Evolutionary conservation across 1,139 yeast genomes (phyloP).

Genomic region (Zygosaccharomyces sapae): DNA sequence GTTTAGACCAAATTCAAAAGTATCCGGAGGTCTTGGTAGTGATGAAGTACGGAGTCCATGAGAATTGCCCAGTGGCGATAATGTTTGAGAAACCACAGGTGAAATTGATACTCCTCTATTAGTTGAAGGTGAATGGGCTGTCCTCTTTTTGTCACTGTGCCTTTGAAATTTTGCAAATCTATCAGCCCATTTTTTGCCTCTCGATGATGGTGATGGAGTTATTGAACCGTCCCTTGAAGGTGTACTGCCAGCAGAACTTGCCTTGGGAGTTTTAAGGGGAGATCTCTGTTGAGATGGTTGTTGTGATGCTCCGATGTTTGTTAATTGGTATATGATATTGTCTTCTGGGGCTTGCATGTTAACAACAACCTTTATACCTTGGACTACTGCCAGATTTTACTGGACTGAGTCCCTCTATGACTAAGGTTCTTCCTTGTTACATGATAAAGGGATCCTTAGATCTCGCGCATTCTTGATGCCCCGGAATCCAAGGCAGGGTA

Average conservation of each 20-base stretch:
- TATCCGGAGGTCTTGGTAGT: constrained; percentile 25
- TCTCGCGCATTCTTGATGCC: background rate
- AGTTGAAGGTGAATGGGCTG: constrained; percentile 9
- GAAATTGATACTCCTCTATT: constrained; percentile 6
- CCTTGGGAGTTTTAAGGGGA: constrained; percentile 13
- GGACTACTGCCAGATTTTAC: background rate
- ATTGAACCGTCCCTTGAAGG: constrained; percentile 8
- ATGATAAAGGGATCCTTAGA: background rate
- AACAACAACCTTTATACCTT: background rate
- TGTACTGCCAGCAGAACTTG: constrained; percentile 8
- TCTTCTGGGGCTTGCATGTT: constrained; percentile 17
- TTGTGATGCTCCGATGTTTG: constrained; percentile 19
- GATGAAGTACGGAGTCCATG: constrained; percentile 24
- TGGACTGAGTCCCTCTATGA: no score
- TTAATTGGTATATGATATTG: constrained; percentile 15
- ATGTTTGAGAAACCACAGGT: constrained; percentile 8
- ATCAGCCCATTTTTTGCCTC: constrained; percentile 24
- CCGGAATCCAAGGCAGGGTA: background rate
- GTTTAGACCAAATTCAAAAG: constrained; percentile 2
- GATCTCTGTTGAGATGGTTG: constrained; percentile 10
- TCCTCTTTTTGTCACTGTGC: constrained; percentile 13
- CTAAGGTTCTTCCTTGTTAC: background rate
- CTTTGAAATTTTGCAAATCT: constrained; percentile 20
- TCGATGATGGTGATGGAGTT: constrained; percentile 19
- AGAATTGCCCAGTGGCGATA: constrained; percentile 5